These are phyloP conservation scores for Eucalyptus marginata DNA, from an alignment of 345 rosid genomes.

Conservation along the genomic window DNA sequence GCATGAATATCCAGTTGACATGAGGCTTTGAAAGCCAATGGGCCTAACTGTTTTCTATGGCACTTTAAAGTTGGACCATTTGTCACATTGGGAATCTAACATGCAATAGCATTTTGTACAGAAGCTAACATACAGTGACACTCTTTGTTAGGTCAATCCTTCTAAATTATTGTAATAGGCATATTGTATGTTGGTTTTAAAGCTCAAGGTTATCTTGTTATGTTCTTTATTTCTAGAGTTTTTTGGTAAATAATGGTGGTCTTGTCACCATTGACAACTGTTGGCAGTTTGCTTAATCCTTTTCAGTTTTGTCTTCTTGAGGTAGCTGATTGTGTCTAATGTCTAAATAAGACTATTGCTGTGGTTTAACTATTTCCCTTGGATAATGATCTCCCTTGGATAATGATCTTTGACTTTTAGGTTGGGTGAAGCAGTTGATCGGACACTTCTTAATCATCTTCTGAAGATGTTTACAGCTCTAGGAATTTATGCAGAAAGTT, in stretches of 20 bases:
- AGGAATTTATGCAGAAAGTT: conserved; percentile 89
- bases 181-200: neutral
- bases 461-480: conserved; percentile 97
- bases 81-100: neutral
- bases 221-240: neutral
- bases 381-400: neutral
- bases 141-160: neutral
- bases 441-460: conserved; percentile 84
- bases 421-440: conserved; percentile 86
- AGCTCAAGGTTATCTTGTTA: neutral
- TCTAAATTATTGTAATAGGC: neutral
- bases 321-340: neutral
- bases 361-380: neutral
- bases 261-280: neutral
- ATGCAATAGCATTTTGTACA: neutral
- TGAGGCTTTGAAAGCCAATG: neutral
- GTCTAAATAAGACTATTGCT: neutral
- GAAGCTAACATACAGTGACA: neutral
- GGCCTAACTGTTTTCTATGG: too few species aligned
- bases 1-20: neutral
- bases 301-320: neutral
- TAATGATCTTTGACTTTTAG: conserved; percentile 23
- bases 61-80: too few species aligned
- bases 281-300: neutral
- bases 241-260: neutral